Evolutionary conservation across 495 filamentous ascomycete species (phyloP), one percentile per base, ranked within the genome.

Genomic region (Penicillium bovifimosum): DNA sequence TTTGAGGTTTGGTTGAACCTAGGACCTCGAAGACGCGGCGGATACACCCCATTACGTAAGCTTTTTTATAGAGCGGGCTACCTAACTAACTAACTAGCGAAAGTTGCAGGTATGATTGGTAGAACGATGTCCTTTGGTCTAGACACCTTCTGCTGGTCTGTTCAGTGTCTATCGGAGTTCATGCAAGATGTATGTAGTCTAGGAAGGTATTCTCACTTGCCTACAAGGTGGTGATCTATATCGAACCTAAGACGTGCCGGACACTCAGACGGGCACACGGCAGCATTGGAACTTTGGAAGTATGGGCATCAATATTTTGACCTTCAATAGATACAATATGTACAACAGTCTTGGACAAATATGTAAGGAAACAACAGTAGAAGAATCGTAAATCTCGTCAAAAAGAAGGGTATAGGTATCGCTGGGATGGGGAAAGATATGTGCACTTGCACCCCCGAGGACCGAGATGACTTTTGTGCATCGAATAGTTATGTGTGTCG

Each of bases 1-100:
- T 27, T 36, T 4, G n/a, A 35, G 32, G 7, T 36, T 47, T 11
- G 32, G 16, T 36, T 6, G 45, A n/a, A n/a, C n/a, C n/a, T 36
- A 17, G 17, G 13, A 47, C n/a, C n/a, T n/a, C n/a, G 44, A 47
- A 29, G 46, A 48, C 46, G 46, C 34, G 46, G 34, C 46, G 29
- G 39, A 27, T 6, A 34, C 43, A 47, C 43, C 18, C 6, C 33
- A 38, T 48, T 48, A 48, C 26, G 13, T 39, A 38, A 39, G 24
- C 46, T 0, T 1, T 11, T 9, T 38, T 28, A 13, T 36, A n/a
- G 34, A 5, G 14, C 13, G 11, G 4, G n/a, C n/a, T n/a, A n/a
- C n/a, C n/a, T n/a, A n/a, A n/a, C n/a, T n/a, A n/a, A n/a, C n/a
- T n/a, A n/a, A n/a, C n/a, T n/a, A 34, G 9, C 32, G 13, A 13